Evolutionary conservation across 2,329 filamentous ascomycete genomes (phyloP).

Genomic region (Alternaria atra): DNA sequence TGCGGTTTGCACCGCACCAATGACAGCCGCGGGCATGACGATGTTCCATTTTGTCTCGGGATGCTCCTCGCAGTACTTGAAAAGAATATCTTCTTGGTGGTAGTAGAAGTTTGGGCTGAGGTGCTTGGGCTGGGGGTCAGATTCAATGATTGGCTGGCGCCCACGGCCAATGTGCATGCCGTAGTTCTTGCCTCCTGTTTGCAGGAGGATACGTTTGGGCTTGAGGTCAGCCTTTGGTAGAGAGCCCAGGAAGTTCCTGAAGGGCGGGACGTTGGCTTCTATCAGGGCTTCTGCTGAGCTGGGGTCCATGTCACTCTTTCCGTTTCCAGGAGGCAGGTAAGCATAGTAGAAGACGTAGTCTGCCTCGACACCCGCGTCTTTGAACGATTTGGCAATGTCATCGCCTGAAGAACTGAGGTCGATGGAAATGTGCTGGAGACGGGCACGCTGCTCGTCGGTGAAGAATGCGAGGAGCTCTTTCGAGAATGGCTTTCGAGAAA

Average conservation of each 20-base stretch:
- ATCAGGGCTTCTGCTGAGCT: constrained; percentile 12
- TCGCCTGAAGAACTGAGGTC: constrained; percentile 14
- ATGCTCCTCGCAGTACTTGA: constrained; percentile 9
- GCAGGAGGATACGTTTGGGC: constrained; percentile 22
- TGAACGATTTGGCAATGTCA: constrained; percentile 15
- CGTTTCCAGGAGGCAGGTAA: constrained; percentile 18
- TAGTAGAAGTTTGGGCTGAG: constrained; percentile 27
- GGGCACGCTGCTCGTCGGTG: constrained; percentile 13
- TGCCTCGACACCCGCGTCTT: not conserved
- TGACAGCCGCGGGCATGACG: constrained; percentile 18
- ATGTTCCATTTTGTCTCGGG: constrained; percentile 20
- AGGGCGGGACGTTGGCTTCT: constrained; percentile 18
- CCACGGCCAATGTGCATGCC: constrained; percentile 22
- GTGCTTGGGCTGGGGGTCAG: constrained; percentile 24
- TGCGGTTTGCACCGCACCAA: constrained; percentile 12
- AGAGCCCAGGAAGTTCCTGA: constrained; percentile 18
- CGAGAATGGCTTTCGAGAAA: constrained; percentile 13
- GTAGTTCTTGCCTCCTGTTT: constrained; percentile 24
- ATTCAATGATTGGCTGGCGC: constrained; percentile 18
- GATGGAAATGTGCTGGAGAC: constrained; percentile 21
- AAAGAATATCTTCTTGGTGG: constrained; percentile 19
- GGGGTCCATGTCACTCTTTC: constrained; percentile 13
- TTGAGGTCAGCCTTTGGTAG: constrained; percentile 12
- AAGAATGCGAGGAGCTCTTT: constrained; percentile 13
- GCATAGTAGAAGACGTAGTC: constrained; percentile 27